These are phyloP conservation scores for Hebeloma cylindrosporum DNA, from an alignment of 768 basidiomycete species.

Conservation along the genomic window DNA sequence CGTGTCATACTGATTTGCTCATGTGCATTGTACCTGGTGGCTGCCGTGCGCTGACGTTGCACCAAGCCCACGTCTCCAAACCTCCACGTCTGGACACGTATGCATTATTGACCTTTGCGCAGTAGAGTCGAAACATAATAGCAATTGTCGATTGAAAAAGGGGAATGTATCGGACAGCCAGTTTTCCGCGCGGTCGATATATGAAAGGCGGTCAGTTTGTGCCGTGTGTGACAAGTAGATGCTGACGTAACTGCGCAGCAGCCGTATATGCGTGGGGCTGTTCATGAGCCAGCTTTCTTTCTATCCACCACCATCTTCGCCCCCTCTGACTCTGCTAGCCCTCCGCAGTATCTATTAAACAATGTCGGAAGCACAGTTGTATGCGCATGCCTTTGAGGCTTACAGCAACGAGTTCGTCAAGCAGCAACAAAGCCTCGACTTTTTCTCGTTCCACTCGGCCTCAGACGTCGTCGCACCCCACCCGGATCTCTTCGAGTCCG, in stretches of 20 bases:
- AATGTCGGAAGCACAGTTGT: constrained; percentile 36
- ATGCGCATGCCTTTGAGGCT: constrained; percentile 31
- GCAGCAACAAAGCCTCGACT: constrained; percentile 54
- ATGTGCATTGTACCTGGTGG: too few relatives aligned
- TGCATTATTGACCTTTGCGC: too few relatives aligned
- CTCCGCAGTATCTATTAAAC: constrained; percentile 31
- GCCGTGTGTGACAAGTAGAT: constrained; percentile 14
- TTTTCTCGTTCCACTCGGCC: constrained; percentile 68
- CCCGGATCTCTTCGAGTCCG: constrained; percentile 81
- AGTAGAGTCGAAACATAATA: too few relatives aligned
- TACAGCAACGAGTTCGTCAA: constrained; percentile 38
- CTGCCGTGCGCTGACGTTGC: too few relatives aligned
- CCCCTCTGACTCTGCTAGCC: constrained; percentile 22
- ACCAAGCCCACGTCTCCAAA: too few relatives aligned
- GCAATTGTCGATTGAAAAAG: too few relatives aligned
- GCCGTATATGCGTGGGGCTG: constrained; percentile 28
- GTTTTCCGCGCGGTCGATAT: too few relatives aligned
- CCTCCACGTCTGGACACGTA: too few relatives aligned
- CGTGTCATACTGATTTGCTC: too few relatives aligned
- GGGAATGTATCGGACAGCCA: too few relatives aligned
- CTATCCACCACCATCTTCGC: constrained; percentile 33
- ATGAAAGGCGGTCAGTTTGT: constrained; percentile 8
- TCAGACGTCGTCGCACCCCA: constrained; percentile 74
- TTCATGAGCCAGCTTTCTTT: constrained; percentile 22
- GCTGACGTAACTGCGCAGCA: constrained; percentile 36